Base-by-base conservation (phyloP, 2,329 filamentous ascomycete species). In the Phialocephala sp. region DNA sequence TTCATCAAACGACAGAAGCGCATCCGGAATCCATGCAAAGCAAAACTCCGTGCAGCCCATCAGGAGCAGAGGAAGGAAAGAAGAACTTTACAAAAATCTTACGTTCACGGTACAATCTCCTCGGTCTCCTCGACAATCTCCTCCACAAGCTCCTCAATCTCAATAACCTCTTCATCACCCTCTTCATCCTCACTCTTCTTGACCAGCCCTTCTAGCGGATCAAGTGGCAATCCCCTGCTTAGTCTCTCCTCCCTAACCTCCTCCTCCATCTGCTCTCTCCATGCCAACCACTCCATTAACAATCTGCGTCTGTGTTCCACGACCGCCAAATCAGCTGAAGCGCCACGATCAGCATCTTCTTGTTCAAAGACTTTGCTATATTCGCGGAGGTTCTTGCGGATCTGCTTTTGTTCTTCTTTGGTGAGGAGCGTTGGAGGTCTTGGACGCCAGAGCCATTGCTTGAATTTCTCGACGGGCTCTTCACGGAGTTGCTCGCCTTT, bases 321-420 rank as follows among this genome's bases (percentile, higher is more conserved):
- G 59, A 99, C 93, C 41, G 94, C 94, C 75, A 94, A 88, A 82
- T 98, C 95, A 74, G 94, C 95, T 63, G 93, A 94, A 68, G 94
- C 94, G 76, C 94, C 94, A 77, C 94, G 93, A 77, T 96, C 93
- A 70, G 91, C 88, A 80, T 99, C 96, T 78, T 97, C 91, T 81
- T 97, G 93, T 73, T 99, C 95, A 79, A 99, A 99, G 71, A 91
- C 85, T 77, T 92, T 92, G 79, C 90, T 93, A 87, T 97, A 99
- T 80, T 98, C 95, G 73, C 94, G 92, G 63, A 99, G 89, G 81
- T 97, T 99, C 88, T 97, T 97, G 83, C 96, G 94, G 76, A 98
- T 92, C 76, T 91, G 87, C 85, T 97, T 97, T 84, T 98, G 95
- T 84, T 99, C 94, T 69, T 98, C 94, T 83, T 97, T 97, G 79